These are phyloP conservation scores for Meyerozyma athensensis DNA, from an alignment of 1,139 yeast species.

Conservation along the genomic window DNA sequence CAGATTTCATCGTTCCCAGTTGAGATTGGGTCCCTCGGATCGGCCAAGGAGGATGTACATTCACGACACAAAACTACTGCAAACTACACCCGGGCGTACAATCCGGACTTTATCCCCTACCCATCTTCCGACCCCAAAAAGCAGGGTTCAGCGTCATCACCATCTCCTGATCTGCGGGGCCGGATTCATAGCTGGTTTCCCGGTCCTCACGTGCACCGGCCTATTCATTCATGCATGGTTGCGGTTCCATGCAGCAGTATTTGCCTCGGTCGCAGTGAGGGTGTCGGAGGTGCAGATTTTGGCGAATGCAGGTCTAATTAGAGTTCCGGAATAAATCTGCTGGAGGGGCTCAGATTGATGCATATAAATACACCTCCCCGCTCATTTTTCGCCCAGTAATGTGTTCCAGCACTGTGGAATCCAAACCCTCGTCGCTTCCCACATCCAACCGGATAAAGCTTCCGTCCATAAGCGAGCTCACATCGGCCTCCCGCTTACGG, in stretches of 20 bases:
- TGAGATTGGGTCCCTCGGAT: too few species aligned
- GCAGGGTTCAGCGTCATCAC: too few species aligned
- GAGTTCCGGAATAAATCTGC: neutral
- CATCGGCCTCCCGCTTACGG: conserved; percentile 14
- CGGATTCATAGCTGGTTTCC: neutral
- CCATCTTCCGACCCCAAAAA: too few species aligned
- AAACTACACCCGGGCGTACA: too few species aligned
- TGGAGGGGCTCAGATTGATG: conserved; percentile 1
- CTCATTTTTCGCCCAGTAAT: neutral
- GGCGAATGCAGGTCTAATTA: conserved; percentile 1
- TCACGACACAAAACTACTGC: too few species aligned
- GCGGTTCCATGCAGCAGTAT: conserved; percentile 4
- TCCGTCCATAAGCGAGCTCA: conserved; percentile 34
- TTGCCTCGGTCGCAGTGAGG: neutral
- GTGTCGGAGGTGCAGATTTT: conserved; percentile 3
- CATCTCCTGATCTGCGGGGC: too few species aligned
- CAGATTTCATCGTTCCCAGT: too few species aligned
- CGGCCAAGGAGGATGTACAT: too few species aligned
- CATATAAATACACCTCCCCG: neutral
- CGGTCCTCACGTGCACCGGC: neutral
- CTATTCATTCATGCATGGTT: neutral
- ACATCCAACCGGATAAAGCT: conserved; percentile 1
- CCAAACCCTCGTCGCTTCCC: neutral
- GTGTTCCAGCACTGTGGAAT: conserved; percentile 1
- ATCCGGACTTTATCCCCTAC: too few species aligned